phyloP scores from a whole-genome alignment of 2,329 filamentous ascomycete genomes.

The Colletotrichum chrysophilum region DNA sequence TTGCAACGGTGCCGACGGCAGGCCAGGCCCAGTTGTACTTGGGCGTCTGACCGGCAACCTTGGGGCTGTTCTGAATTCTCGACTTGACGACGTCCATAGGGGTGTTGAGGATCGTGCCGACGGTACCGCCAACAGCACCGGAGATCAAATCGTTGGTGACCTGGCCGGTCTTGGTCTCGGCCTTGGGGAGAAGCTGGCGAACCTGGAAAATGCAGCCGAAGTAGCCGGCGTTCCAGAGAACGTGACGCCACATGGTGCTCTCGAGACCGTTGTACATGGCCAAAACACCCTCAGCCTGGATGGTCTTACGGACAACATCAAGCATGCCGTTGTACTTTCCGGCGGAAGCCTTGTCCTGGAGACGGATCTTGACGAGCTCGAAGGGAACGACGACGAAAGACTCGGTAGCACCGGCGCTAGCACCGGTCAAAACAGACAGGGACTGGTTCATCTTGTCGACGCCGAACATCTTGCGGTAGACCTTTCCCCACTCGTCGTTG shows the following conservation, averaged over 20 bases:
- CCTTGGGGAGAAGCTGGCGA: constrained; percentile 79
- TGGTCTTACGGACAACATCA: constrained; percentile 81
- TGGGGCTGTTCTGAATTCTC: constrained; percentile 92
- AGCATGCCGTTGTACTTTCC: constrained; percentile 85
- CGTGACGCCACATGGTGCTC: constrained; percentile 95
- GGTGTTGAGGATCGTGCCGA: constrained; percentile 91
- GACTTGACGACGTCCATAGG: constrained; percentile 98
- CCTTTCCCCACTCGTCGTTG: constrained; percentile 97
- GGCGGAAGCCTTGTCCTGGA: constrained; percentile 94
- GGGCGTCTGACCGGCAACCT: constrained; percentile 77
- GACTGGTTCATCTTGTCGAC: constrained; percentile 87
- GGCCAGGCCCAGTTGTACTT: constrained; percentile 99
- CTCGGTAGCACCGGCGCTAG: constrained; percentile 93
- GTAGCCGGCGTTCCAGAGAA: constrained; percentile 89
- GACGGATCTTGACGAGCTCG: constrained; percentile 96
- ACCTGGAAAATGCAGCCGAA: constrained; percentile 99
- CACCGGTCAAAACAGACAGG: constrained; percentile 90
- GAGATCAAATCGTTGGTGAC: constrained; percentile 88
- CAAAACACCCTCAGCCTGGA: constrained; percentile 81
- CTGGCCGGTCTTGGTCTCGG: constrained; percentile 80
- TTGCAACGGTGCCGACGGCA: constrained; percentile 82
- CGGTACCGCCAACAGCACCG: constrained; percentile 85
- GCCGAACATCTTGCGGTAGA: constrained; percentile 89
- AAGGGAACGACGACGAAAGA: constrained; percentile 97
- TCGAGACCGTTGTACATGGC: constrained; percentile 97